phyloP scores from a whole-genome alignment of 2,329 filamentous ascomycete species.

The Pseudogymnoascus sp. region DNA sequence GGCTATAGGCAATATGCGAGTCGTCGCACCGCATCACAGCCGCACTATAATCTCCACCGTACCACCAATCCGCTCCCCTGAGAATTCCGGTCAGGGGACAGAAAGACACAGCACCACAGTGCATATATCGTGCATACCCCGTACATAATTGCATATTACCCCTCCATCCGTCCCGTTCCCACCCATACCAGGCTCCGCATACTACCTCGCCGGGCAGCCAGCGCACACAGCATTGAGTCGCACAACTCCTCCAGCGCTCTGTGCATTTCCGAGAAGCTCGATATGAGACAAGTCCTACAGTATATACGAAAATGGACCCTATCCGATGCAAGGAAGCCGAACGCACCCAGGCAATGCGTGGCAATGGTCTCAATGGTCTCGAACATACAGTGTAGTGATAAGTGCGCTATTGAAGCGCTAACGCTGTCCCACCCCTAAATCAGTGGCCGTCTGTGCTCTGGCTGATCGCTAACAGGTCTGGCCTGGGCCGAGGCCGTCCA shows the following conservation, averaged over 20 bases:
- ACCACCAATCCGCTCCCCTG: neutral
- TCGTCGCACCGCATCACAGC: neutral
- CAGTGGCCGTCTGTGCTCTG: neutral
- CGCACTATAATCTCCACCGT: neutral
- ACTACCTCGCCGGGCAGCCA: neutral
- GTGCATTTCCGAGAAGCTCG: neutral
- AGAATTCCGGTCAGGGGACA: neutral
- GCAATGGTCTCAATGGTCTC: neutral
- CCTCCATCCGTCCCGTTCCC: neutral
- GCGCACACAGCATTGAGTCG: slow-evolving; percentile 2
- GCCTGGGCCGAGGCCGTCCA: neutral
- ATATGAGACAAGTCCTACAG: neutral
- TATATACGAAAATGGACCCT: neutral
- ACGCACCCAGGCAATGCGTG: neutral
- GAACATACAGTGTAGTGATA: neutral
- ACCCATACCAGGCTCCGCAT: neutral
- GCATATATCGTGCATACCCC: slow-evolving; percentile 3
- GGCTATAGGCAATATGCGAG: neutral
- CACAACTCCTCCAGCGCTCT: neutral
- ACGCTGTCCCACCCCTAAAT: neutral
- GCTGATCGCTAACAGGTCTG: neutral
- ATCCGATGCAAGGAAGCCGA: neutral
- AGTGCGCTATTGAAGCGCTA: neutral
- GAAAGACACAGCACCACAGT: neutral
- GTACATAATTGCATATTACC: neutral